Conservation (phyloP, 2,329 filamentous ascomycete species). For the Stagonosporopsis rhizophila region DNA sequence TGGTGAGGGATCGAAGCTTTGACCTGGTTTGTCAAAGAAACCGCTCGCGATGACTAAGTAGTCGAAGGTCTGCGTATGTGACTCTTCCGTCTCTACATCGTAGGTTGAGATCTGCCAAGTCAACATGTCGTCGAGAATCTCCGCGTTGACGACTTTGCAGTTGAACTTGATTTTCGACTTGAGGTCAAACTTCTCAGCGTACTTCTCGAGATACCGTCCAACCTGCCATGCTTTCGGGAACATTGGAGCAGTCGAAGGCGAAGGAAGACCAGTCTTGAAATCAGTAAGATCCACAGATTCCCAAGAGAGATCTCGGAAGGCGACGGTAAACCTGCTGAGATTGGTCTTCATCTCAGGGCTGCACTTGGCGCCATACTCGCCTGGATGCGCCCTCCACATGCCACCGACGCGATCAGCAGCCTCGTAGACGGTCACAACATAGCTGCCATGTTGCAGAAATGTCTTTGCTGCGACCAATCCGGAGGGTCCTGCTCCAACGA, state of each 20-base stretch:
- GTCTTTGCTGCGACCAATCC: slow-evolving; percentile 66
- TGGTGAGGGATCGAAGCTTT: slow-evolving; percentile 22
- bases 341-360: slow-evolving; percentile 69
- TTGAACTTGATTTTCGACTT: slow-evolving; percentile 59
- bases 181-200: slow-evolving; percentile 65
- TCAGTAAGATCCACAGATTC: slow-evolving; percentile 51
- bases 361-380: slow-evolving; percentile 64
- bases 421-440: slow-evolving; percentile 76
- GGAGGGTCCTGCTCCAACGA: slow-evolving; percentile 55
- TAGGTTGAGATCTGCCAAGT: slow-evolving; percentile 33
- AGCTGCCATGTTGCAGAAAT: slow-evolving; percentile 67
- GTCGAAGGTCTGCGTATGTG: slow-evolving; percentile 62
- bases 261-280: slow-evolving; percentile 3
- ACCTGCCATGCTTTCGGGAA: slow-evolving; percentile 81
- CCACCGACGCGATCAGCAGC: slow-evolving; percentile 71
- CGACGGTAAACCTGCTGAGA: slow-evolving; percentile 77
- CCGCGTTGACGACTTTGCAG: slow-evolving; percentile 43
- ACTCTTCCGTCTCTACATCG: slow-evolving; percentile 22
- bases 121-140: slow-evolving; percentile 19
- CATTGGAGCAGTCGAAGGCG: slow-evolving; percentile 57
- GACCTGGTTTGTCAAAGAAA: slow-evolving; percentile 65
- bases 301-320: slow-evolving; percentile 72
- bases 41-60: slow-evolving; percentile 76
- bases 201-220: slow-evolving; percentile 73
- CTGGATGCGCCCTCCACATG: slow-evolving; percentile 69